Evolutionary conservation across 169 alveolate genomes (phyloP), one percentile per base, ranked within the genome.

Genomic region (Perkinsus chesapeaki): DNA sequence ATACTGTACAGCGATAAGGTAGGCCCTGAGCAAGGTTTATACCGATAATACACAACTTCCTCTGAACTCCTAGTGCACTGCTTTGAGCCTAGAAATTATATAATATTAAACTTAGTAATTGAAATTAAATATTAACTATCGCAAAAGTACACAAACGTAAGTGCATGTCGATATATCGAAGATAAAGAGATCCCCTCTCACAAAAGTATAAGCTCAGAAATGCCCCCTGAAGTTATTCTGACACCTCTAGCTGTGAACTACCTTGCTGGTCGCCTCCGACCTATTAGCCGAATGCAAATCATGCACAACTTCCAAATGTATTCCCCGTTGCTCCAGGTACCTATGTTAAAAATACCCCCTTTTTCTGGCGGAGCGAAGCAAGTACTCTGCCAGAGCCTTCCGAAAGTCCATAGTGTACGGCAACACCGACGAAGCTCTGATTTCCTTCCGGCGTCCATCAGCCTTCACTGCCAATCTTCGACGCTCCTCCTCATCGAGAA

Each of bases 1-100:
- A 60, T 16, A 60, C 82, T 1, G 3, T 23, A 60, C 82, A 60
- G 31, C 82, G 82, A 16, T 60, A 60, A 34, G 82, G 82, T 27
- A 60, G 82, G 31, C 82, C 82, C 82, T 60, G 82, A 60, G 82
- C n/a, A n/a, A n/a, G n/a, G n/a, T n/a, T n/a, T n/a, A n/a, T n/a
- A n/a, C n/a, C n/a, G n/a, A n/a, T n/a, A n/a, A n/a, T n/a, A n/a
- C n/a, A n/a, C n/a, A n/a, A n/a, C n/a, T n/a, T n/a, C n/a, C n/a
- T n/a, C n/a, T n/a, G n/a, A n/a, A n/a, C n/a, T n/a, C n/a, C n/a
- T n/a, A n/a, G n/a, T n/a, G n/a, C n/a, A n/a, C n/a, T n/a, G n/a
- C n/a, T n/a, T n/a, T n/a, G n/a, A n/a, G n/a, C n/a, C n/a, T n/a
- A n/a, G n/a, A n/a, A n/a, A n/a, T n/a, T n/a, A n/a, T n/a, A n/a